Evolutionary conservation across 202 grass and related monocot genomes (phyloP), one percentile per base, ranked within the genome.

Genomic region (Digitaria exilis): DNA sequence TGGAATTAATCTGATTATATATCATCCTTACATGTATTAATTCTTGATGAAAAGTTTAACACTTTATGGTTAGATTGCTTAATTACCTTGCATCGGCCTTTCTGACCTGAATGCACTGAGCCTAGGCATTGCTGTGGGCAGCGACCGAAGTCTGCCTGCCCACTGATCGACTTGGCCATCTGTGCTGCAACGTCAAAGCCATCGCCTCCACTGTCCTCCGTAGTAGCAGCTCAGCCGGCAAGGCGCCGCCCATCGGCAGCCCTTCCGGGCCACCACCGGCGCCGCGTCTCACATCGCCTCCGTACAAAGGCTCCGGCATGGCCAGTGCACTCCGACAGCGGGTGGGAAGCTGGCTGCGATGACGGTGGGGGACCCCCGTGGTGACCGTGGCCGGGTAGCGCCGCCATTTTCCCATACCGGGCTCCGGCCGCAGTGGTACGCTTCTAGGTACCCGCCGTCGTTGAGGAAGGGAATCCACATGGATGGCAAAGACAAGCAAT

Each of bases 261-360:
- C 74, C 87, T 32, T 61, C 84, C n/a, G n/a, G 9, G 46, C 35
- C 0, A 57, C 65, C 12, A 56, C 78, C 4, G 0, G 22, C 31
- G 10, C 49, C 10, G 14, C 26, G 18, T 50, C 80, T n/a, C 19
- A n/a, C 45, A 4, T 26, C 39, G 21, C 21, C 55, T 2, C 77
- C 22, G 7, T 72, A 84, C 0, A 7, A 75, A 9, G 82, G 83
- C 32, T 89, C 85, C 32, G 88, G 84, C 88, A 93, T 90, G 49
- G 88, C 82, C 49, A 93, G 70, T n/a, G 91, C 91, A 93, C 69
- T 93, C 88, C 2, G 88, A 82, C 11, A 93, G 75, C 69, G n/a
- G n/a, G 91, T 90, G 9, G 88, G 91, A 62, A 93, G 77, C 25
- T 81, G n/a, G n/a, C n/a, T n/a, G 66, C 3, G 82, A 41, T 4